Conservation (phyloP, 2,329 filamentous ascomycete genomes). For the Escovopsis weberi region DNA sequence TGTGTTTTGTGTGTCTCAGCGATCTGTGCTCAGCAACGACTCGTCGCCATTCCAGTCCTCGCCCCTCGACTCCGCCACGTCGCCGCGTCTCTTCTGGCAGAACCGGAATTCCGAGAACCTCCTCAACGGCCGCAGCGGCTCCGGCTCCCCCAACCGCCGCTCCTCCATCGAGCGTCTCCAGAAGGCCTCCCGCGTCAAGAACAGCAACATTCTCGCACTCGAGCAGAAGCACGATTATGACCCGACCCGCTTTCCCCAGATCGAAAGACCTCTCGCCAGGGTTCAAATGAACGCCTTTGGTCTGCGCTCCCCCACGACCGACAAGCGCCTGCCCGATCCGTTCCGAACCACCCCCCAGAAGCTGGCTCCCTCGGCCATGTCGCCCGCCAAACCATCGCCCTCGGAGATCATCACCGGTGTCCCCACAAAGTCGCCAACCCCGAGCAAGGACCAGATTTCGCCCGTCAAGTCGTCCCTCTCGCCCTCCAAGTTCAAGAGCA, state of each 20-base stretch:
- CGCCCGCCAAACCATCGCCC: constrained; percentile 12
- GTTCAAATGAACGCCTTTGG: constrained; percentile 59
- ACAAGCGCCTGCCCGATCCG: constrained; percentile 28
- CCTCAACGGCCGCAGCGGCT: constrained; percentile 43
- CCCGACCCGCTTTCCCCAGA: constrained; percentile 57
- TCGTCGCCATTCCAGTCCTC: constrained; percentile 79
- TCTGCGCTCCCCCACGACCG: constrained; percentile 32
- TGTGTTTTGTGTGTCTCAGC: constrained; percentile 28
- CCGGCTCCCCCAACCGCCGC: constrained; percentile 61
- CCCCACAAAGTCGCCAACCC: constrained; percentile 27
- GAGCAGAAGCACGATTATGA: constrained; percentile 91
- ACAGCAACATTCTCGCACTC: constrained; percentile 91
- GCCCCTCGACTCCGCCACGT: constrained; percentile 52
- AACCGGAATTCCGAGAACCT: constrained; percentile 66
- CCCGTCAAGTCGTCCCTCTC: constrained; percentile 85
- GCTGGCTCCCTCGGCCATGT: constrained; percentile 20
- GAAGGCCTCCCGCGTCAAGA: constrained; percentile 88
- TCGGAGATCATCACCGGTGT: background rate
- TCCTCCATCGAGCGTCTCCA: constrained; percentile 93
- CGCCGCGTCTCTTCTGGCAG: constrained; percentile 89
- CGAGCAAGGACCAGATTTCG: constrained; percentile 58
- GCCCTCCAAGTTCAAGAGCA: constrained; percentile 47
- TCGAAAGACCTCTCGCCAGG: constrained; percentile 71
- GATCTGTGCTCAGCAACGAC: constrained; percentile 55
- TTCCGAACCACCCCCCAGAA: constrained; percentile 34